A percentile compares a stretch with the other conserved stretches of the same genome.
These are phyloP conservation scores for Chaetoscypha palmicola DNA, from an alignment of 2,329 filamentous ascomycete genomes.

Conservation along the genomic window DNA sequence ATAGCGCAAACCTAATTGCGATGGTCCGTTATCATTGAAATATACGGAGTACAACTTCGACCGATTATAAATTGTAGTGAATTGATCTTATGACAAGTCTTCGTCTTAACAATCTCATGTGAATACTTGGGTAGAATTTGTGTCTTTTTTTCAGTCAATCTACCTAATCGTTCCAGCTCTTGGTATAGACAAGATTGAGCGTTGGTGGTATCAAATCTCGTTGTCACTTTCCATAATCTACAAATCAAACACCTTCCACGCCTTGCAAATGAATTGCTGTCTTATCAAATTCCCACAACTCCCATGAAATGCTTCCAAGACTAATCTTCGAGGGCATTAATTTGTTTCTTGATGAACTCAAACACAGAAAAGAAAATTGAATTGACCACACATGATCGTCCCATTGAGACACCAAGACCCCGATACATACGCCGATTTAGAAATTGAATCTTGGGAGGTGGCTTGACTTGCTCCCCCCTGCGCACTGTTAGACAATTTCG, in stretches of 20 bases:
- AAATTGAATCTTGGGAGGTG: constrained; percentile 66
- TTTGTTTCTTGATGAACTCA: constrained; percentile 69
- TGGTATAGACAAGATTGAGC: constrained; percentile 5
- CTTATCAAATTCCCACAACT: constrained; percentile 8
- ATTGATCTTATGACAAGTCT: not conserved
- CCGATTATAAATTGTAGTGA: too few relatives aligned
- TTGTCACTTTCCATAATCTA: constrained; percentile 8
- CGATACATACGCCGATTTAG: constrained; percentile 75
- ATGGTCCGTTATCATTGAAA: too few relatives aligned
- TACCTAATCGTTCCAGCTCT: constrained; percentile 4
- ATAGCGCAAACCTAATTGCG: too few relatives aligned
- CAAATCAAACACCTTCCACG: constrained; percentile 5
- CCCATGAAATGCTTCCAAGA: constrained; percentile 7
- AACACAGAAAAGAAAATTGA: constrained; percentile 87
- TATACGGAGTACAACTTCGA: too few relatives aligned
- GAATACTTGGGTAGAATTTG: too few relatives aligned
- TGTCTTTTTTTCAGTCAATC: not conserved
- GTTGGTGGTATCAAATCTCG: constrained; percentile 9
- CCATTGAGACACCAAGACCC: constrained; percentile 76
- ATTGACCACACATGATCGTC: constrained; percentile 74
- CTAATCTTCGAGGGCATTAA: constrained; percentile 30
- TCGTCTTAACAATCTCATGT: too few relatives aligned
- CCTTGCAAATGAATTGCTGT: constrained; percentile 4
- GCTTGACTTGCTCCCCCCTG: constrained; percentile 55
- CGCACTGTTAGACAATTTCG: constrained; percentile 68